phyloP scores from a whole-genome alignment of 768 basidiomycete species.

The Xerocomus brunneocitrinus region DNA sequence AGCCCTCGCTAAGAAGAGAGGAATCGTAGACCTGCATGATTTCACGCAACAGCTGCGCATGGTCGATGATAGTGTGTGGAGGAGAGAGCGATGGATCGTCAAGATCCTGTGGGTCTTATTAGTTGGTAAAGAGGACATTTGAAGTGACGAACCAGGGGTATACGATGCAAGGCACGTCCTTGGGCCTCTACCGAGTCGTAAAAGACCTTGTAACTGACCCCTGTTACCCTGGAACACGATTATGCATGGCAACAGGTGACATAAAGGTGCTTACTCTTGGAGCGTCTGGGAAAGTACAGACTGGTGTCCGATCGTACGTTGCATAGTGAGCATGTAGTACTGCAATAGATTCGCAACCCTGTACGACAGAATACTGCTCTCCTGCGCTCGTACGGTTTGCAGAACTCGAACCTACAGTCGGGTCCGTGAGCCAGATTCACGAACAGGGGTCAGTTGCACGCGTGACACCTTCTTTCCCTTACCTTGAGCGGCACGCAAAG shows the following conservation, averaged over 20 bases:
- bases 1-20: constrained; percentile 63
- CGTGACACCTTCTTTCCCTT: constrained; percentile 4
- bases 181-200: constrained; percentile 84
- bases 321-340: constrained; percentile 93
- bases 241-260: neutral
- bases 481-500: constrained; percentile 89
- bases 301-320: constrained; percentile 81
- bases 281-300: constrained; percentile 74
- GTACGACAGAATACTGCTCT: constrained; percentile 88
- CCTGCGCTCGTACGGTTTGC: constrained; percentile 90
- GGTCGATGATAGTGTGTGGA: constrained; percentile 75
- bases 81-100: constrained; percentile 71
- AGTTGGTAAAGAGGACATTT: neutral
- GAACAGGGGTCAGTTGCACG: neutral
- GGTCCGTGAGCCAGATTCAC: neutral
- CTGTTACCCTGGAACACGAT: constrained; percentile 58
- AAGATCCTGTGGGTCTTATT: constrained; percentile 40
- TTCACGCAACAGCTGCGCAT: constrained; percentile 75
- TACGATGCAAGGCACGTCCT: constrained; percentile 57
- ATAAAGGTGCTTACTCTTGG: constrained; percentile 56
- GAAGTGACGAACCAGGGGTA: constrained; percentile 45
- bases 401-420: constrained; percentile 70
- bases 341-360: constrained; percentile 93
- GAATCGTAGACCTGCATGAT: constrained; percentile 87
- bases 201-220: constrained; percentile 77